Percentiles rank a stretch among this genome's conserved stretches.
Evolutionary conservation across 768 basidiomycete species (phyloP).

Genomic region (Phlebiopsis gigantea): DNA sequence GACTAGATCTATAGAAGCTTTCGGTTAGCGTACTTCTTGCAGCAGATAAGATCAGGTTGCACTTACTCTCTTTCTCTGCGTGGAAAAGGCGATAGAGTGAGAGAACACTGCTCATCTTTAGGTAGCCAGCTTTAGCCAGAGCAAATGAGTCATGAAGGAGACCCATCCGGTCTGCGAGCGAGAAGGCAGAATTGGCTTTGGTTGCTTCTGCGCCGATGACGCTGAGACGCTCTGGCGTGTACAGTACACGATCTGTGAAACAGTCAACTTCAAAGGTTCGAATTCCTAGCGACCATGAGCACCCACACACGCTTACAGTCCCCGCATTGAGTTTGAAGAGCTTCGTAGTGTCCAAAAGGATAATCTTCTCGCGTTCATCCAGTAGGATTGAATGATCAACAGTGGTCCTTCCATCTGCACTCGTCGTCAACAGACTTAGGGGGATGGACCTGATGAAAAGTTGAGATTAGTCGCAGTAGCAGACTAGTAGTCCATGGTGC

Average conservation of each 20-base stretch:
- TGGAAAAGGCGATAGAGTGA: slow-evolving; percentile 64
- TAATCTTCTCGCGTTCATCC: slow-evolving; percentile 57
- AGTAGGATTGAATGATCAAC: slow-evolving; percentile 65
- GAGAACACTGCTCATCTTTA: slow-evolving; percentile 71
- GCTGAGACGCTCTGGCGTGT: slow-evolving; percentile 71
- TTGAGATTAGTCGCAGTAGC: neutral
- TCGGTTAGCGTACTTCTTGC: neutral
- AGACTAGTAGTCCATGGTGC: neutral
- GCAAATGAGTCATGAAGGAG: slow-evolving; percentile 80
- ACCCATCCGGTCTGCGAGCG: slow-evolving; percentile 87
- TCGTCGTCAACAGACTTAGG: slow-evolving; percentile 61
- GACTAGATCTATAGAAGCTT: slow-evolving; percentile 62
- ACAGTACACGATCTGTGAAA: slow-evolving; percentile 72
- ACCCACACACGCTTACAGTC: slow-evolving; percentile 85
- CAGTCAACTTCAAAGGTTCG: neutral
- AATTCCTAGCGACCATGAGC: neutral
- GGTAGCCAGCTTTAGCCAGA: slow-evolving; percentile 76
- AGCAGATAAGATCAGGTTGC: neutral
- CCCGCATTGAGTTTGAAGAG: slow-evolving; percentile 90
- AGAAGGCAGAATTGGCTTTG: slow-evolving; percentile 59
- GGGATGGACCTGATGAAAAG: slow-evolving; percentile 64
- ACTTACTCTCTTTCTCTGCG: slow-evolving; percentile 73
- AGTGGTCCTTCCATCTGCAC: slow-evolving; percentile 47
- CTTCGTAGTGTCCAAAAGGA: slow-evolving; percentile 68
- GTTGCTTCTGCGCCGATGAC: slow-evolving; percentile 79